phyloP scores from a whole-genome alignment of 257 asterid genomes.

The Jaltomata sinuosa region DNA sequence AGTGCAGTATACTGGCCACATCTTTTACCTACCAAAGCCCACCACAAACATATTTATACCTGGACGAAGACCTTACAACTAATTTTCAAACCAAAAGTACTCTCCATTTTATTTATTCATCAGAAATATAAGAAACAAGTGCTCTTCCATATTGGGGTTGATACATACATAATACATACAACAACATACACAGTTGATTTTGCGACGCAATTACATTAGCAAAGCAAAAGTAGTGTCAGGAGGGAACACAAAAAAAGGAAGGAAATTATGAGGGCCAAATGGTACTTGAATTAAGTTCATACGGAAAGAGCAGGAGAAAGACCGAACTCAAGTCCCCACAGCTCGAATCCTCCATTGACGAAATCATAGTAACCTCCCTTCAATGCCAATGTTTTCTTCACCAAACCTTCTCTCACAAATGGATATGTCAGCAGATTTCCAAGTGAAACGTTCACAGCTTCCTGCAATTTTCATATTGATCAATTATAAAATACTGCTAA shows the following conservation, averaged over 20 bases:
- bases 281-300: conserved; percentile 32
- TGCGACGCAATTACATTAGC: neutral
- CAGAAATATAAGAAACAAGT: neutral
- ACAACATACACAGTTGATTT: neutral
- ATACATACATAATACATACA: neutral
- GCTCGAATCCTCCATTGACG: conserved; percentile 76
- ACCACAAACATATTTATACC: conserved; percentile 11
- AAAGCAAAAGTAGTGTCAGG: neutral
- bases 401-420: conserved; percentile 80
- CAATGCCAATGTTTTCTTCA: conserved; percentile 73
- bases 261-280: neutral
- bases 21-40: conserved; percentile 51
- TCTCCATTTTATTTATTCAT: neutral
- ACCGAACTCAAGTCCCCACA: conserved; percentile 80
- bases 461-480: conserved; percentile 32
- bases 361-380: conserved; percentile 92
- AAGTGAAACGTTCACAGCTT: conserved; percentile 86
- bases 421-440: conserved; percentile 84
- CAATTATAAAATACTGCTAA: too few relatives aligned
- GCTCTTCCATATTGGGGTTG: neutral
- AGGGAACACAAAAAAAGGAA: neutral
- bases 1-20: conserved; percentile 64
- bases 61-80: neutral
- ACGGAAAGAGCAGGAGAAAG: conserved; percentile 72
- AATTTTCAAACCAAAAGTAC: neutral